Conservation (phyloP, 2,329 filamentous ascomycete genomes). For the Lecanicillium sp. region DNA sequence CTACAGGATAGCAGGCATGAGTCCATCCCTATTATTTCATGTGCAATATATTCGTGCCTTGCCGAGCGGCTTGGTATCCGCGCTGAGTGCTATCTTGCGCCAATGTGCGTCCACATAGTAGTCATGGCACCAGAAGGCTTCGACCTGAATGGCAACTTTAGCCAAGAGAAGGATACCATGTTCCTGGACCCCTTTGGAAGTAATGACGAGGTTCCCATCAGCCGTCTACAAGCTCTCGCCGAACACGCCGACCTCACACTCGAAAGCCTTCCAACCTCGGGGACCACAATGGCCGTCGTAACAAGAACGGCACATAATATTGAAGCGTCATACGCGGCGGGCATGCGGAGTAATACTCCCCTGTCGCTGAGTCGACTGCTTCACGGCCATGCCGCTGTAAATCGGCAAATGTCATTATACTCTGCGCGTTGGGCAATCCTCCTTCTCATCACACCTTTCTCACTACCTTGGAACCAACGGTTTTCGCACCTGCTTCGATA, state of each 20-base stretch:
- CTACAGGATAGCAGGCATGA: slow-evolving; percentile 65
- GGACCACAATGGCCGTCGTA: slow-evolving; percentile 59
- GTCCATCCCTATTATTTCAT: slow-evolving; percentile 79
- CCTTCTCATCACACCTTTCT: slow-evolving; percentile 41
- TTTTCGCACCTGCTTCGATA: slow-evolving; percentile 52
- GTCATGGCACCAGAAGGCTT: slow-evolving; percentile 54
- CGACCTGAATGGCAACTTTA: slow-evolving; percentile 49
- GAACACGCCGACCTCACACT: slow-evolving; percentile 34
- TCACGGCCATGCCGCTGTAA: slow-evolving; percentile 29
- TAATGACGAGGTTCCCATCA: slow-evolving; percentile 55
- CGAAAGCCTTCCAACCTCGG: slow-evolving; percentile 53
- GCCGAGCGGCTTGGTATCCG: slow-evolving; percentile 67
- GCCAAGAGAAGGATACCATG: slow-evolving; percentile 44
- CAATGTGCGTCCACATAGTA: slow-evolving; percentile 77
- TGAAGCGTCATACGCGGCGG: slow-evolving; percentile 32
- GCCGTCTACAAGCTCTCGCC: slow-evolving; percentile 53
- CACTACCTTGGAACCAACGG: slow-evolving; percentile 49
- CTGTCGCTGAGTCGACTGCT: slow-evolving; percentile 24
- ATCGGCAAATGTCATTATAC: slow-evolving; percentile 56
- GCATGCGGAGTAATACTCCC: slow-evolving; percentile 19
- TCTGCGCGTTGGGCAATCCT: slow-evolving; percentile 65
- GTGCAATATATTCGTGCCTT: slow-evolving; percentile 77
- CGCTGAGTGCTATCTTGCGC: slow-evolving; percentile 73
- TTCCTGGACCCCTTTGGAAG: slow-evolving; percentile 78
- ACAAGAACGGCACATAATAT: slow-evolving; percentile 72